A percentile compares a stretch with the other conserved stretches of the same genome.
phyloP scores from a whole-genome alignment of 345 rosid species.

The Eucalyptus regnans region DNA sequence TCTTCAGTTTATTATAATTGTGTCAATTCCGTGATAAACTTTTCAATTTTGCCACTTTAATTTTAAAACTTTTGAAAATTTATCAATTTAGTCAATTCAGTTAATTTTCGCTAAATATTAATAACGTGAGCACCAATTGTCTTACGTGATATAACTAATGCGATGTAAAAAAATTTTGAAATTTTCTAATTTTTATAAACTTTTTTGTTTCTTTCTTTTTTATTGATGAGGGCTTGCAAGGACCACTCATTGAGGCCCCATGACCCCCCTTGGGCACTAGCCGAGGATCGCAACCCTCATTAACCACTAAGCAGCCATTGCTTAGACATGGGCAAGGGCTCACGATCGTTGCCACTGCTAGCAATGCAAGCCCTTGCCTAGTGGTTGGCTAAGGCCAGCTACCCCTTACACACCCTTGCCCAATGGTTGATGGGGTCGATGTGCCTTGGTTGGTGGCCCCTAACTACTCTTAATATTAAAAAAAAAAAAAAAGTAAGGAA shows the following conservation, averaged over 20 bases:
- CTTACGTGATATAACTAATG: neutral
- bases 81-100: accelerated
- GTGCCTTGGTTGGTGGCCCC: neutral
- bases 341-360: too few relatives aligned
- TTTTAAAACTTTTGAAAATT: neutral
- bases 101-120: accelerated
- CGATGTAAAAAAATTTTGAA: too few relatives aligned
- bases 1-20: neutral
- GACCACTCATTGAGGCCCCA: neutral
- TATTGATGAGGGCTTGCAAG: neutral
- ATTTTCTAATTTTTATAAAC: too few relatives aligned
- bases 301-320: neutral
- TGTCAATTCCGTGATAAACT: accelerated
- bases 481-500: too few relatives aligned
- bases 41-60: neutral
- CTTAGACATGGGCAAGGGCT: neutral
- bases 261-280: too few relatives aligned
- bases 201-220: too few relatives aligned
- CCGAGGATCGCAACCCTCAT: accelerated
- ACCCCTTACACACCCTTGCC: neutral
- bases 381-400: too few relatives aligned
- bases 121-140: accelerated
- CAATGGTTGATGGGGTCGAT: neutral
- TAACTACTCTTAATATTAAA: too few relatives aligned
- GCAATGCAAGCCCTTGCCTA: too few relatives aligned